A percentile compares a stretch with the other conserved stretches of the same genome.
These are phyloP conservation scores for Backusella morwellensis DNA, from an alignment of 192 early-diverging fungal genomes.

Conservation along the genomic window DNA sequence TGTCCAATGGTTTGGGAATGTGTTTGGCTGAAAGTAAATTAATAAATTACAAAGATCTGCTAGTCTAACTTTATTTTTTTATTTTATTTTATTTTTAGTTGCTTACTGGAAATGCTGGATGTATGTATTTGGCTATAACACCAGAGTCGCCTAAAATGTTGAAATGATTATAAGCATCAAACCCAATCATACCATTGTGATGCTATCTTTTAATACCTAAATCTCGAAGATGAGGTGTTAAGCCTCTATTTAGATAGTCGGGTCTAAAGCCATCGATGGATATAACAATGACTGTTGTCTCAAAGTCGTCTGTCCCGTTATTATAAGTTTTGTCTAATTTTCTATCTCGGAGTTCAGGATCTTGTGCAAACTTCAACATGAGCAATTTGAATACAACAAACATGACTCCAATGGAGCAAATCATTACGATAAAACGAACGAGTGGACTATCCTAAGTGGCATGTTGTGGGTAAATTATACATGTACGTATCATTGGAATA, in stretches of 20 bases:
- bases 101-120: slow-evolving; percentile 65
- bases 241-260: slow-evolving; percentile 72
- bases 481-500: neutral
- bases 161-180: neutral
- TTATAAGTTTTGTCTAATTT: slow-evolving; percentile 29
- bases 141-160: slow-evolving; percentile 25
- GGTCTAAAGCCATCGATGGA: slow-evolving; percentile 86
- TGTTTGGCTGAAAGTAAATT: slow-evolving; percentile 47
- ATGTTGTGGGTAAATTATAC: neutral
- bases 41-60: neutral
- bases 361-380: neutral
- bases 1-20: slow-evolving; percentile 94
- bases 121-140: slow-evolving; percentile 57
- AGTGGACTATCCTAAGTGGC: slow-evolving; percentile 7
- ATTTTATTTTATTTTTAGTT: too few relatives aligned
- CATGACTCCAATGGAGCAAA: neutral
- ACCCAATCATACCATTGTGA: neutral
- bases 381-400: slow-evolving; percentile 6
- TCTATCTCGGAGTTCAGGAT: neutral
- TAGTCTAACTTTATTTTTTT: neutral
- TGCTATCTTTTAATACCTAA: slow-evolving; percentile 42
- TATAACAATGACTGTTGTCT: slow-evolving; percentile 68
- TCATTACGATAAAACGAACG: neutral
- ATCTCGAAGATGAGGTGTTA: slow-evolving; percentile 63
- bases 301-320: slow-evolving; percentile 69